Evolutionary conservation across 192 early-diverging fungal species (phyloP).

Genomic region (Backusella tuberculispora): DNA sequence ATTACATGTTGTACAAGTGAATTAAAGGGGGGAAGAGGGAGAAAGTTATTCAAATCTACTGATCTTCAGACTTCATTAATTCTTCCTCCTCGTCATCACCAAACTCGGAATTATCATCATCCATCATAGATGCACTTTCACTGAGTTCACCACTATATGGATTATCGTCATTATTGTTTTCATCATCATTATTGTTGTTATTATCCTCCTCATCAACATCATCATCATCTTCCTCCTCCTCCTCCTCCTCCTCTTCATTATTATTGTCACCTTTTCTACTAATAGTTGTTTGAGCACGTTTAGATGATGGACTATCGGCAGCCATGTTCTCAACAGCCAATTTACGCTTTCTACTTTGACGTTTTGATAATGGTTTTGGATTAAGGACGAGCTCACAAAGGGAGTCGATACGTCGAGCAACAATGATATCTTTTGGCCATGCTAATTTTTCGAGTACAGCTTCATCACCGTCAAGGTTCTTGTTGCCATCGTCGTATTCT

Average conservation of each 20-base stretch:
- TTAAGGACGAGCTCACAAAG: slow-evolving; percentile 55
- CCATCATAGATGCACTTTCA: not conserved
- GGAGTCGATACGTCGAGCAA: slow-evolving; percentile 56
- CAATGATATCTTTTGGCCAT: slow-evolving; percentile 59
- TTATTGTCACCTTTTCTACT: not conserved
- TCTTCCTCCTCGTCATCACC: not conserved
- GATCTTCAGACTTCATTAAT: not conserved
- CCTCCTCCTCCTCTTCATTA: not conserved
- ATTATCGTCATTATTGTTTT: not conserved
- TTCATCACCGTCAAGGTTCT: slow-evolving; percentile 16
- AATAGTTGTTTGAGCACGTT: not conserved
- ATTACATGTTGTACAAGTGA: slow-evolving; percentile 1
- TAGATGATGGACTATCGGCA: not conserved
- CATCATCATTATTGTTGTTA: not conserved
- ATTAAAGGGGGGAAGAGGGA: not conserved
- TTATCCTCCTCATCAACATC: not conserved
- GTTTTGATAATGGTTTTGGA: slow-evolving; percentile 53
- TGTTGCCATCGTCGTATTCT: not conserved
- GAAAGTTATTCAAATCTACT: not conserved
- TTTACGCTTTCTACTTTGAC: slow-evolving; percentile 36
- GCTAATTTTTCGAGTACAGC: slow-evolving; percentile 39
- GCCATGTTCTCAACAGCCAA: not conserved
- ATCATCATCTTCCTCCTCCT: not conserved
- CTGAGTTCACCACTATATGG: not conserved
- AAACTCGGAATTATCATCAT: slow-evolving; percentile 1